Base-by-base conservation (phyloP, 1,284 basidiomycete species). In the Rhodotorula sp. region DNA sequence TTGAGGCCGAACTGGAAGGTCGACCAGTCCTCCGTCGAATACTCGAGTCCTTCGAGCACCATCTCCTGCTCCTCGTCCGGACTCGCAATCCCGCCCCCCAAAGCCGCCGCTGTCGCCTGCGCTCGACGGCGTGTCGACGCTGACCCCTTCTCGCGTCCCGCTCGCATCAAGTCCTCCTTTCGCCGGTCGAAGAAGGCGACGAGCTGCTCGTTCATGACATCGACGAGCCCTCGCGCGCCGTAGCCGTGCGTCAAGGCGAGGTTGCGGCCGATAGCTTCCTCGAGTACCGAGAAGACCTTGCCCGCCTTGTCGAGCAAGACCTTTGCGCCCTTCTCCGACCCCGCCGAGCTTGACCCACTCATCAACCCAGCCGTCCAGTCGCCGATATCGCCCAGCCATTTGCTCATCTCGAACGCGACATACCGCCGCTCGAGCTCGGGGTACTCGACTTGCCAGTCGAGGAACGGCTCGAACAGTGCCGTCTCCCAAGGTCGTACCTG, bases 381-480 rank as follows among this genome's bases (percentile, higher is more conserved):
- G 54, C 84, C 83, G 62, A 80, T 80, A 67, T 63, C 56, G 58
- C 57, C 54, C 8, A 68, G 28, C 16, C 37, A 48, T 15, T 58
- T 54, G 79, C 80, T 48, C 24, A 91, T 83, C 34, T 84, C 83
- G 52, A 87, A 83, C 7, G 87, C 83, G 57, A 95, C 81, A 60
- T 86, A 84, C 16, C 86, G 85, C 54, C 85, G 84, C 80, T 97
- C 94, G 50, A 94, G 83, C 0, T 84, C 81, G 0, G 86, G 85
- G 79, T 94, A 96, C 64, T 92, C 88, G 24, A 86, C 83, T 77
- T 96, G 94, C 71, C 89, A 89, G 77, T 94, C 90, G 26, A 94
- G 83, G 82, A 95, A 96, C 0, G 94, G 91, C 78, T 94, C 92
- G 79, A 93, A 94, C 15, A 96, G 83, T 51, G 89, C 87, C 64